Base-by-base conservation (phyloP, 768 basidiomycete species). In the Auricularia sp. region DNA sequence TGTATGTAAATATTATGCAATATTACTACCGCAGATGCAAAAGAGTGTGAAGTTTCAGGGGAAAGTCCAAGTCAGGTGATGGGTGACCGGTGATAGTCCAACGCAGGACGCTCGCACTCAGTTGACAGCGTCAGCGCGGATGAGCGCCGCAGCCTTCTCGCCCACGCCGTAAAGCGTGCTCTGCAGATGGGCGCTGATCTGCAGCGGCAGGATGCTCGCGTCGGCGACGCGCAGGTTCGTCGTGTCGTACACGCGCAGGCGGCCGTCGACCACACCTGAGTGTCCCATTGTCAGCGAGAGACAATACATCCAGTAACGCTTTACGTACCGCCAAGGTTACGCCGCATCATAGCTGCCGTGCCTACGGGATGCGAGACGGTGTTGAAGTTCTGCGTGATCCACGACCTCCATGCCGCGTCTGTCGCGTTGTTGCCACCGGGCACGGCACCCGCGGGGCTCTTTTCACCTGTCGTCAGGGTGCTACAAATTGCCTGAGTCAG, bases 81-180 rank as follows among this genome's bases (percentile, higher is more conserved):
- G 29, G 29, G 29, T 29, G 29, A 29, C 2, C 29, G 29, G 29
- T 29, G 29, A 29, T 29, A 29, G 29, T 29, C 29, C 29, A 29
- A 29, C 29, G 39, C 39, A 42, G 7, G 8, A 7, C 12, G 39
- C 39, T 42, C 39, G 8, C 47, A 51, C 14, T 51, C 47, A 51
- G 18, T 3, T 29, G 29, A 29, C 29, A 29, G 16, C 47, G 23
- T 33, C 56, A 10, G 56, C 56, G 23, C 29, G 21, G 18, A 59
- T 59, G 7, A 59, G 34, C 21, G 21, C 23, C 23, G 80, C 81
- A 18, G 81, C 81, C 69, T 82, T 82, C 73, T 83, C 83, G 6
- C 81, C 81, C n/a, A 85, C 74, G 23, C 79, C 82, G 67, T 81
- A 84, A 42, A 83, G 69, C 64, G 82, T 81, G 12, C 79, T 75